phyloP scores from a whole-genome alignment of 768 basidiomycete genomes.

The Tulasnella sp. region DNA sequence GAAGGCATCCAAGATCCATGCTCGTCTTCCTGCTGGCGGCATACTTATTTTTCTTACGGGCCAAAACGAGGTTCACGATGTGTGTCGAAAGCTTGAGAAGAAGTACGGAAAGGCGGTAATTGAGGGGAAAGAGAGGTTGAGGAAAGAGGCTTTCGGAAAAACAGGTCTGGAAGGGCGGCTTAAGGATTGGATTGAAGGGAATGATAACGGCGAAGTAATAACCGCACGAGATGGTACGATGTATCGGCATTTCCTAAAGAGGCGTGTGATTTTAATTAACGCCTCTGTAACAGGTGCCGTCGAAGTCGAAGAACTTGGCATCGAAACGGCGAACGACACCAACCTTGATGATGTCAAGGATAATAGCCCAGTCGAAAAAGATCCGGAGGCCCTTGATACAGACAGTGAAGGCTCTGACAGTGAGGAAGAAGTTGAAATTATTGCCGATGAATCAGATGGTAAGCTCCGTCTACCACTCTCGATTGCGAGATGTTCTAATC shows the following conservation, averaged over 20 bases:
- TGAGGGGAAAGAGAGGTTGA: constrained; percentile 41
- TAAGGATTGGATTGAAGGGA: constrained; percentile 1
- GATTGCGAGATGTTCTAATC: constrained; percentile 41
- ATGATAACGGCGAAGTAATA: neutral
- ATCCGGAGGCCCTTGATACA: constrained; percentile 56
- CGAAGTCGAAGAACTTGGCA: constrained; percentile 67
- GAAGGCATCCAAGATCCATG: constrained; percentile 89
- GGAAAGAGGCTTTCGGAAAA: neutral
- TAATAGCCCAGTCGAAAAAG: constrained; percentile 49
- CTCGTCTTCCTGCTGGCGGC: constrained; percentile 86
- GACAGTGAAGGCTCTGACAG: constrained; percentile 75
- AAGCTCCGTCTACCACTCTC: neutral
- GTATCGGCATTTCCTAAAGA: neutral
- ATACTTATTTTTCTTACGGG: constrained; percentile 93
- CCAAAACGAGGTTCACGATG: constrained; percentile 80
- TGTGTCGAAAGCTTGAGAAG: constrained; percentile 76
- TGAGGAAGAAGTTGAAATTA: constrained; percentile 57
- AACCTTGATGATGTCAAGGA: constrained; percentile 46
- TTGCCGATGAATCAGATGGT: constrained; percentile 62
- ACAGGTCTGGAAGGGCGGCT: neutral
- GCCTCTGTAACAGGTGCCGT: constrained; percentile 52
- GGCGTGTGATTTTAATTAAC: neutral
- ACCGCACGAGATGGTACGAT: neutral
- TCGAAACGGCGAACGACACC: constrained; percentile 43
- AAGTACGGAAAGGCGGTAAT: constrained; percentile 68